Base-by-base conservation (phyloP, 2,329 filamentous ascomycete species). In the Tolypocladium inflatum region DNA sequence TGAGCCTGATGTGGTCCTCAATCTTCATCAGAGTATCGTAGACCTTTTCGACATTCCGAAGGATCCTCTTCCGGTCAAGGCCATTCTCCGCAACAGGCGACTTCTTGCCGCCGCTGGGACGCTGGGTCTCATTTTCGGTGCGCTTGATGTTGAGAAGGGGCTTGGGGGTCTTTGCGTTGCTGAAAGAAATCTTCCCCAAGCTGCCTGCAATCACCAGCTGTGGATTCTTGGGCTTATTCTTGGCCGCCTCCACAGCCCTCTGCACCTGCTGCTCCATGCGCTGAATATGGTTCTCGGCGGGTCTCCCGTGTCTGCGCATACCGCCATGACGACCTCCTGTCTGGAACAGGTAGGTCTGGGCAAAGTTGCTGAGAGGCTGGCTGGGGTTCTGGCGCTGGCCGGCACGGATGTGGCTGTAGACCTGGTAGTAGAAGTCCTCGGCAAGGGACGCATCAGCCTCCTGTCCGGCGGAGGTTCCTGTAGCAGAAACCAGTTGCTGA, bases 261-360 rank as follows among this genome's bases (percentile, higher is more conserved):
- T 97, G 93, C 15, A 99, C 95, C 73, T 99, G 94, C 73, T 99
- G 94, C 73, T 99, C 93, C 94, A 99, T 99, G 57, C 94, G 88
- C 71, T 97, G 94, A 77, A 97, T 90, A 69, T 99, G 94, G 70
- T 97, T 99, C 71, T 99, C 94, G 21, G 90, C 91, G 50, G 88
- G 90, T 59, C 91, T 84, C 60, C 87, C 85, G 64, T 94, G 86
- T 63, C 91, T 84, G 62, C 91, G 80, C 68, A 84, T 83, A 48
- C 83, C 84, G 57, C 89, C 88, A 63, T 91, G 85, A 23, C 92
- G 86, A 64, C 88, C 90, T 35, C 93, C 93, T 2, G 93, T 97
- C 73, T 97, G 93, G 73, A 95, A 96, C 2, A 99, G 80, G 68
- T 99, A 99, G 0, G 94, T 99, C 73, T 99, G 94, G 0, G 94